Evolutionary conservation across 2,329 filamentous ascomycete genomes (phyloP), one percentile per base, ranked within the genome.

Genomic region (Microsporum canis): DNA sequence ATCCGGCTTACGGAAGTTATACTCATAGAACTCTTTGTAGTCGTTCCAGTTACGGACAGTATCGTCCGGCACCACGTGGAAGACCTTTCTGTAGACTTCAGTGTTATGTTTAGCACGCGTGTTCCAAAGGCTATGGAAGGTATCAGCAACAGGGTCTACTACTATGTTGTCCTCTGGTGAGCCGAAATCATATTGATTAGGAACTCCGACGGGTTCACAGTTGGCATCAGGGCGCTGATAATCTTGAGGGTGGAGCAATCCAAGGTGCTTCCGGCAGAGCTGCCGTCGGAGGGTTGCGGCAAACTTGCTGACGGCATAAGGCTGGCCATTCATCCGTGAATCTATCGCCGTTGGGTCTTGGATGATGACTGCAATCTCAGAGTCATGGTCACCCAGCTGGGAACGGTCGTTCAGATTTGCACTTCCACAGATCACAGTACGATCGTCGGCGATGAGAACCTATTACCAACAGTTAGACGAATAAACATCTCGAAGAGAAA

Each of bases 191-290:
- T 80, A 80, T 58, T 73, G 65, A 64, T 85, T 85, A 4, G 80
- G 77, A 0, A 78, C 72, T 17, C 82, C 82, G 5, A 85, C 78
- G 0, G 82, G 83, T 63, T 82, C 75, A 66, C 76, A 84, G 70
- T 85, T 85, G 31, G 77, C 74, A 58, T 84, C 76, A 10, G 80
- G 81, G 5, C 71, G 76, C 61, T 90, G 82, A 62, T 87, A 79
- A 17, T 85, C 78, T 71, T 96, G 90, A 0, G 88, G 82, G 3
- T 82, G 84, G 1, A 96, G 74, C 2, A 96, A 79, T 0, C 92
- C 92, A 10, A 96, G 78, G 71, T 97, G 92, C 75, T 96, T 92
- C 66, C 91, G 85, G 84, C 89, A 96, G 64, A 96, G 83, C 71
- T 91, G 85, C 39, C 91, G 84, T 27, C 92, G 88, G 8, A 96